Evolutionary conservation across 345 rosid species (phyloP), one percentile per base, ranked within the genome.

Genomic region (Trapa incisa): DNA sequence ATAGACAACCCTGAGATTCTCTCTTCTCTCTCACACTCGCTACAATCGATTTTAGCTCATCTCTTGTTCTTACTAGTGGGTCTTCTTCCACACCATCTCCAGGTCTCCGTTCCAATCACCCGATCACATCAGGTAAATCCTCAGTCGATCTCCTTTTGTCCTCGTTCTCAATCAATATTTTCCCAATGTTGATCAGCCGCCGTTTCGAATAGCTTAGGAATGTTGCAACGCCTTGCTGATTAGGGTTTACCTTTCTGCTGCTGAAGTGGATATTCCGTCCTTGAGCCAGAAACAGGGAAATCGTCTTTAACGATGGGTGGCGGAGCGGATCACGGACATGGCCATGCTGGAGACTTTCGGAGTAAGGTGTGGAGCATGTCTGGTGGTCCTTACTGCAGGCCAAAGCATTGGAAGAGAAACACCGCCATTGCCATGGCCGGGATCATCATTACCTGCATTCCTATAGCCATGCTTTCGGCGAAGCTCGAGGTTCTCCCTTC

Each of bases 371-470:
- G 97, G 99, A 91, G 86, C 74, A 87, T 91, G 96, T 6, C 81
- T 57, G 99, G 99, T 41, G 99, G 99, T 22, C 96, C 99, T 29
- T 45, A 94, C 78, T 91, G 99, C 84, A 76, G 97, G 67, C 99
- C 97, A 38, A 91, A 91, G 74, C 96, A 94, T 83, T 94, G 99
- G 99, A 81, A 80, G 70, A 93, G 99, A 70, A 94, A 94, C 76
- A 94, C 99, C 5, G 99, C 99, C 81, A 70, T 94, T 56, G 97
- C 97, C 68, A 85, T 94, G 96, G 78, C 78, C 56, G 96, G 99
- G 15, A 63, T 89, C 74, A 68, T 94, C 75, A 91, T 94, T 67
- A 78, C 87, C 57, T 89, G 99, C 79, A 85, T 94, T 68, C 97
- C 99, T 45, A 83, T 94, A 61, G 97, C 96, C 75, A 89, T 85